Conservation (phyloP, 139 green algal species). For the Chlorella vulgaris region DNA sequence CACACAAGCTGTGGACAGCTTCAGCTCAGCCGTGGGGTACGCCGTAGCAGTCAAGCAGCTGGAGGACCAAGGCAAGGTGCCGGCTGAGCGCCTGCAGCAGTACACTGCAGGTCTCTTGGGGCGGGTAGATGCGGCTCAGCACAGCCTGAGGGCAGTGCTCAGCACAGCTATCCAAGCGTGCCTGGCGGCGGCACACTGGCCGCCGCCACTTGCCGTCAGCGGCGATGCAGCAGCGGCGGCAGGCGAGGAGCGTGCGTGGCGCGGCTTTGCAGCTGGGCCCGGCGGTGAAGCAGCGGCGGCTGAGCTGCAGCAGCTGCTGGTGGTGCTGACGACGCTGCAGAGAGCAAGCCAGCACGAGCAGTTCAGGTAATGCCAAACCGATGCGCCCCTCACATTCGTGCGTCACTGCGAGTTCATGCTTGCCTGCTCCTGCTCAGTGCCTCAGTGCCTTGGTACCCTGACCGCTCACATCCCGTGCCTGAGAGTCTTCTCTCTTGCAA, state of each 20-base stretch:
- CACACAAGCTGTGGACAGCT: slow-evolving; percentile 20
- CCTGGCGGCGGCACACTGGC: slow-evolving; percentile 25
- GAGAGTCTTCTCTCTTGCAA: too few species aligned
- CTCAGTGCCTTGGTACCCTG: too few species aligned
- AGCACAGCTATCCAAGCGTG: not conserved
- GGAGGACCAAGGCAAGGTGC: slow-evolving; percentile 12
- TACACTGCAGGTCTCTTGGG: not conserved
- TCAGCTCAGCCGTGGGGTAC: slow-evolving; percentile 40
- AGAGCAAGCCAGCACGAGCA: slow-evolving; percentile 14
- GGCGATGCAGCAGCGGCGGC: not conserved
- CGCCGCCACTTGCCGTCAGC: slow-evolving; percentile 21
- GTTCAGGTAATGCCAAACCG: slow-evolving; percentile 8
- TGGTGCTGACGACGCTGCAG: slow-evolving; percentile 43
- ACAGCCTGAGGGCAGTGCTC: slow-evolving; percentile 8
- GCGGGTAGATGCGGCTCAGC: not conserved
- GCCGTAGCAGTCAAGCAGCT: slow-evolving; percentile 34
- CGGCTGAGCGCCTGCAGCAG: not conserved
- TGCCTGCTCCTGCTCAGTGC: too few species aligned
- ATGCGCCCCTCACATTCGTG: too few species aligned
- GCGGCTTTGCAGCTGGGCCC: slow-evolving; percentile 9
- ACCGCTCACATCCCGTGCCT: too few species aligned
- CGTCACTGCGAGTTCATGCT: too few species aligned
- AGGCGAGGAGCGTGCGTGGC: not conserved
- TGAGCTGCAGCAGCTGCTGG: slow-evolving; percentile 37
- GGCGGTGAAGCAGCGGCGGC: not conserved